Conservation (phyloP, 108 stramenopile genomes). For the Cyclotella baltica region DNA sequence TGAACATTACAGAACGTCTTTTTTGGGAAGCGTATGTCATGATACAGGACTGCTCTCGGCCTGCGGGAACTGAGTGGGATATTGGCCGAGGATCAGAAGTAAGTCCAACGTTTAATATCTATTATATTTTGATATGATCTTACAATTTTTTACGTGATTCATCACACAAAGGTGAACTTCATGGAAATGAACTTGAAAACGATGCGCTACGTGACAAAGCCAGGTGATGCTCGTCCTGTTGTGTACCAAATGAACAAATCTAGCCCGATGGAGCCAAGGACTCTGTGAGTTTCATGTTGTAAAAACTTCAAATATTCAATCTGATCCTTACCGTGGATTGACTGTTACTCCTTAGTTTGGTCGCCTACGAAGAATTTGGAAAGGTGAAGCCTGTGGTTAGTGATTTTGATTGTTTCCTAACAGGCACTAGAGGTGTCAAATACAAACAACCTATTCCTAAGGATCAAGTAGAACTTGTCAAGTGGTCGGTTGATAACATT, state of each 20-base stretch:
- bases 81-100: constrained; percentile 52
- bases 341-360: constrained; percentile 13
- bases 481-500: constrained; percentile 52
- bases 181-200: constrained; percentile 62
- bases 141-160: background rate
- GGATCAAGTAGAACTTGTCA: constrained; percentile 60
- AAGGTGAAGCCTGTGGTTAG: constrained; percentile 63
- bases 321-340: background rate
- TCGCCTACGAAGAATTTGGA: constrained; percentile 67
- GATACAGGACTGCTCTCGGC: constrained; percentile 50
- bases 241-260: constrained; percentile 35
- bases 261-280: constrained; percentile 57
- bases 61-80: constrained; percentile 48
- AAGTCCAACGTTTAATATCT: background rate
- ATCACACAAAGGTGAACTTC: constrained; percentile 28
- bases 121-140: background rate
- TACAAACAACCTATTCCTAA: constrained; percentile 51
- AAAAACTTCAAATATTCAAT: background rate
- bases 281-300: constrained; percentile 20
- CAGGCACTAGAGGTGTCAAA: constrained; percentile 56
- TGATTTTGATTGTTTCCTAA: constrained; percentile 72
- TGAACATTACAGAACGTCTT: constrained; percentile 56
- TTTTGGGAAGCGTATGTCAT: constrained; percentile 66
- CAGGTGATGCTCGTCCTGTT: constrained; percentile 45
- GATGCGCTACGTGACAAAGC: constrained; percentile 24